Evolutionary conservation across 257 asterid species (phyloP).

Genomic region (Plectranthus barbatus): DNA sequence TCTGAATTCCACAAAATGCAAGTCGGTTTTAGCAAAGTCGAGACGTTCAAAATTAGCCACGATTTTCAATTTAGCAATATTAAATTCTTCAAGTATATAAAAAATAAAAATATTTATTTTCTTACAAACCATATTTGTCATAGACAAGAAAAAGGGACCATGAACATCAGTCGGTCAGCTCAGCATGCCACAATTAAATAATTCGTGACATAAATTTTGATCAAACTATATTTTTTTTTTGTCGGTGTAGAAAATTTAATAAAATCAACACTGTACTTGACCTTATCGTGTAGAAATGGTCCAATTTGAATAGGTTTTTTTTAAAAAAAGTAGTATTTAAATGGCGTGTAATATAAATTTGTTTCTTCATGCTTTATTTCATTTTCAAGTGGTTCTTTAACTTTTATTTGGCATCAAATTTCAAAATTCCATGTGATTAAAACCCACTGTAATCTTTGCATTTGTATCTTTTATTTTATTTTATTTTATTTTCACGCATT

Average conservation of each 20-base stretch:
- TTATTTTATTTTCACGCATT: too few species aligned
- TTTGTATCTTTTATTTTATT: too few species aligned
- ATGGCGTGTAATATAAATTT: conserved; percentile 9
- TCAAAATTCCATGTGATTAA: conserved; percentile 1
- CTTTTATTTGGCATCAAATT: background rate
- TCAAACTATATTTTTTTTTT: too few species aligned
- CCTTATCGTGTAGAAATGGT: conserved; percentile 12
- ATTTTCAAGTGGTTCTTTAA: conserved; percentile 8
- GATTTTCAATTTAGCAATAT: background rate
- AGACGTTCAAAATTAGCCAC: background rate
- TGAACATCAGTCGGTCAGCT: too few species aligned
- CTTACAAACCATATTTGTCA: too few species aligned
- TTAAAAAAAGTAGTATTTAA: background rate
- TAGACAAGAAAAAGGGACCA: too few species aligned
- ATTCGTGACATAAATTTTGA: too few species aligned
- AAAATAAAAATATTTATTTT: too few species aligned
- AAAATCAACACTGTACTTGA: background rate
- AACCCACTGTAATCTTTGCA: background rate
- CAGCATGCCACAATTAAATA: too few species aligned
- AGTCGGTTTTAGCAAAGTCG: background rate
- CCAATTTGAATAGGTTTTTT: background rate
- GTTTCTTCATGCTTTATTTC: conserved; percentile 18
- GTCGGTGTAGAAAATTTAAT: too few species aligned
- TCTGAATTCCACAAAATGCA: background rate
- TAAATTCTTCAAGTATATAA: too few species aligned